phyloP scores from a whole-genome alignment of 257 asterid genomes.

The Nicotiana undulata region DNA sequence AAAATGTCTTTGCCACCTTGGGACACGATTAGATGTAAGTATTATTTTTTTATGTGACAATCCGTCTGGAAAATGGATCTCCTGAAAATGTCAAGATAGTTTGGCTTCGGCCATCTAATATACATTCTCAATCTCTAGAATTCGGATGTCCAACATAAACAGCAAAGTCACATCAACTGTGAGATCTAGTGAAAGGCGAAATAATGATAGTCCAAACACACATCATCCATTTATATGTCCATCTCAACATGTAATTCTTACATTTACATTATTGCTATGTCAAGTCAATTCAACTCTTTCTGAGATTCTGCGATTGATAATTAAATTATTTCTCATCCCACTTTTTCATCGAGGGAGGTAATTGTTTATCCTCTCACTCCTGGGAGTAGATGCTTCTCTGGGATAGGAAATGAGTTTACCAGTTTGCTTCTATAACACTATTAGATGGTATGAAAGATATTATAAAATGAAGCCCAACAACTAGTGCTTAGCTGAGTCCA shows the following conservation, averaged over 20 bases:
- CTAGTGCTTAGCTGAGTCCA: too few species aligned
- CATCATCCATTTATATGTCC: not conserved
- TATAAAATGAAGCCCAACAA: too few species aligned
- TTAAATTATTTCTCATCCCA: not conserved
- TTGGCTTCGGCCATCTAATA: not conserved
- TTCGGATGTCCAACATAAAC: not conserved
- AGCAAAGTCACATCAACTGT: not conserved
- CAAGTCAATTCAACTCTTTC: not conserved
- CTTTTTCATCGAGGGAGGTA: not conserved
- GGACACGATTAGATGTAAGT: not conserved
- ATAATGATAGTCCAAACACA: not conserved
- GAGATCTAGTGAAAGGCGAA: not conserved
- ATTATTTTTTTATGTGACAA: not conserved
- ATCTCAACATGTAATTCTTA: not conserved
- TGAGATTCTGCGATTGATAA: not conserved
- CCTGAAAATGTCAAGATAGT: not conserved
- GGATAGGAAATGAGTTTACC: not conserved
- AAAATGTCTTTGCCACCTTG: not conserved
- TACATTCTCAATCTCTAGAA: not conserved
- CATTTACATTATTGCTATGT: not conserved
- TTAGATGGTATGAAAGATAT: not conserved
- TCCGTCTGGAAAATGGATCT: not conserved
- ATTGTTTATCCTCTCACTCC: not conserved
- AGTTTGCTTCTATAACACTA: not conserved
- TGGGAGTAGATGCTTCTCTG: not conserved